Percentiles rank a stretch among this genome's conserved stretches.
These are phyloP conservation scores for Oxytropis ochrocephala DNA, from an alignment of 306 rosid genomes.

Conservation along the genomic window DNA sequence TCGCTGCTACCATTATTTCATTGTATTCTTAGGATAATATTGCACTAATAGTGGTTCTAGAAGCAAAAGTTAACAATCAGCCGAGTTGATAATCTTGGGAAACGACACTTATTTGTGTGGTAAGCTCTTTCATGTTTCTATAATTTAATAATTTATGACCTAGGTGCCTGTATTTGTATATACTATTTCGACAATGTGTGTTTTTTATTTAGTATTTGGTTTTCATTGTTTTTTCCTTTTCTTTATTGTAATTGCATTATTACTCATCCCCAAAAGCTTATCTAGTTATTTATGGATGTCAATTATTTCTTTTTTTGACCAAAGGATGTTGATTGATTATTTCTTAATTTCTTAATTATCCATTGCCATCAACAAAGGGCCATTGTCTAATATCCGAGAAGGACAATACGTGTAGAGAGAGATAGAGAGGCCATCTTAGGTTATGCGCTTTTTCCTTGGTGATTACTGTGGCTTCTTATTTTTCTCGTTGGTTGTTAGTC, in stretches of 20 bases:
- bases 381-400: no score
- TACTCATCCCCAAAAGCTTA: neutral
- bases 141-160: neutral
- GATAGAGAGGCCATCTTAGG: neutral
- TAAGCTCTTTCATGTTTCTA: constrained; percentile 28
- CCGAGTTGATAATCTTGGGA: constrained; percentile 75
- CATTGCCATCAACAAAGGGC: neutral
- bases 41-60: constrained; percentile 93
- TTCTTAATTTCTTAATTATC: neutral
- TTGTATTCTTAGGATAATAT: constrained; percentile 69
- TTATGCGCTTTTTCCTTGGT: neutral
- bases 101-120: constrained; percentile 98
- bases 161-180: neutral
- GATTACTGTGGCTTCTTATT: neutral
- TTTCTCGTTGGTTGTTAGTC: constrained; percentile 1
- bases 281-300: neutral
- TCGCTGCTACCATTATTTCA: neutral
- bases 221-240: neutral
- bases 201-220: neutral
- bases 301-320: no score
- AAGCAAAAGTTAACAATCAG: constrained; percentile 82
- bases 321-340: no score
- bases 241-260: constrained; percentile 4
- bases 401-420: no score
- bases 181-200: no score